These are phyloP conservation scores for Corymbia calophylla DNA, from an alignment of 441 rosid species.

Conservation along the genomic window DNA sequence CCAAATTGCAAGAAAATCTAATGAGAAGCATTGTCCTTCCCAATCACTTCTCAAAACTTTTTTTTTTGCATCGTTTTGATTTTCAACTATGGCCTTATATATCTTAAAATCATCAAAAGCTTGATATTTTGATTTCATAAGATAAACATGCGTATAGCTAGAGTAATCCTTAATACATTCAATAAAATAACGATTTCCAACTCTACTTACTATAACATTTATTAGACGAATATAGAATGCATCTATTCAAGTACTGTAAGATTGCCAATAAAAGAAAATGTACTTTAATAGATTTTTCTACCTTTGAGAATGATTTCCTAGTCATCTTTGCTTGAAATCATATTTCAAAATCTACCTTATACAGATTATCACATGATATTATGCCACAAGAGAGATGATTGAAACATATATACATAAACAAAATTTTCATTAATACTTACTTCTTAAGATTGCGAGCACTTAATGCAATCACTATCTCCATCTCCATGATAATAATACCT, in stretches of 20 bases:
- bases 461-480: not conserved
- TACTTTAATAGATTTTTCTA: not conserved
- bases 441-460: not conserved
- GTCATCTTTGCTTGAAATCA: not conserved
- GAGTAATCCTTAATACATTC: not conserved
- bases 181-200: not conserved
- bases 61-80: not conserved
- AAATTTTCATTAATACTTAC: not conserved
- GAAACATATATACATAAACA: not conserved
- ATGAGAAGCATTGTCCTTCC: not conserved
- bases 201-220: not conserved
- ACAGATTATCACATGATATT: not conserved
- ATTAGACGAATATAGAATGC: not conserved
- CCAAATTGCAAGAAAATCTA: not conserved
- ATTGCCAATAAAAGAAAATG: too few species aligned
- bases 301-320: not conserved
- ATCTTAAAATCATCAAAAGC: not conserved
- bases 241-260: not conserved
- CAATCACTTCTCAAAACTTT: not conserved
- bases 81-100: not conserved
- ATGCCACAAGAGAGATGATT: not conserved
- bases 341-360: not conserved
- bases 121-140: not conserved
- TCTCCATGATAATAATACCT: not conserved
- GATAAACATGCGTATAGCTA: not conserved